Conservation (phyloP, 2,329 filamentous ascomycete genomes). For the Furcasterigmium furcatum region DNA sequence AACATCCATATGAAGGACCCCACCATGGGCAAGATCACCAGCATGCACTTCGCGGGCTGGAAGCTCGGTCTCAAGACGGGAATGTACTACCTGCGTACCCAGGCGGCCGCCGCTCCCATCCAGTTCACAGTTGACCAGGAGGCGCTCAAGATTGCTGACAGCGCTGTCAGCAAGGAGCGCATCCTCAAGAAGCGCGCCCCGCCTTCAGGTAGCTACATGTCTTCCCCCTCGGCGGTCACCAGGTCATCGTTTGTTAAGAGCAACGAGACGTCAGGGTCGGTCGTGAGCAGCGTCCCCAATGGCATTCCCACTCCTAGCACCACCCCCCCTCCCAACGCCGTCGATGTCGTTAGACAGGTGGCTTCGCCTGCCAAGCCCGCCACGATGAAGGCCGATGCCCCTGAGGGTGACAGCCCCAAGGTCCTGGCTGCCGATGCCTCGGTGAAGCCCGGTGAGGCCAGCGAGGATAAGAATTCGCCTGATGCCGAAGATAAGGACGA, state of each 20-base stretch:
- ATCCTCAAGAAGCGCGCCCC: slow-evolving; percentile 67
- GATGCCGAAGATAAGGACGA: slow-evolving; percentile 74
- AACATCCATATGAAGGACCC: slow-evolving; percentile 99
- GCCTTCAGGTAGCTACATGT: slow-evolving; percentile 53
- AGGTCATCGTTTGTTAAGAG: slow-evolving; percentile 62
- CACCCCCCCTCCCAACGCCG: slow-evolving; percentile 55
- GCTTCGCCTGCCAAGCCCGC: slow-evolving; percentile 56
- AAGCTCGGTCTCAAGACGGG: slow-evolving; percentile 99
- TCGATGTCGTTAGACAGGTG: slow-evolving; percentile 40
- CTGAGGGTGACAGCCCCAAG: slow-evolving; percentile 77
- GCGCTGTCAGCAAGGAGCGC: slow-evolving; percentile 65
- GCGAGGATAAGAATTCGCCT: slow-evolving; percentile 49
- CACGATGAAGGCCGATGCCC: slow-evolving; percentile 72
- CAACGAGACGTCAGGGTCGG: slow-evolving; percentile 43
- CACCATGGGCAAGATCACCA: slow-evolving; percentile 99
- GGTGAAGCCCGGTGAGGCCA: slow-evolving; percentile 62
- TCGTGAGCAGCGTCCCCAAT: slow-evolving; percentile 41
- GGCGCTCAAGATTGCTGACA: slow-evolving; percentile 83
- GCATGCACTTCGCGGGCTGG: slow-evolving; percentile 99
- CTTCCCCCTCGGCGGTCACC: slow-evolving; percentile 60
- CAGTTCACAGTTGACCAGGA: slow-evolving; percentile 99
- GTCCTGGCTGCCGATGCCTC: slow-evolving; percentile 70
- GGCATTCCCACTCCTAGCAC: slow-evolving; percentile 67
- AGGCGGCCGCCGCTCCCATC: slow-evolving; percentile 93
- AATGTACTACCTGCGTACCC: slow-evolving; percentile 99